A percentile compares a stretch with the other conserved stretches of the same genome.
Conservation (phyloP, 2,329 filamentous ascomycete species). For the Tolypocladium amazonense region DNA sequence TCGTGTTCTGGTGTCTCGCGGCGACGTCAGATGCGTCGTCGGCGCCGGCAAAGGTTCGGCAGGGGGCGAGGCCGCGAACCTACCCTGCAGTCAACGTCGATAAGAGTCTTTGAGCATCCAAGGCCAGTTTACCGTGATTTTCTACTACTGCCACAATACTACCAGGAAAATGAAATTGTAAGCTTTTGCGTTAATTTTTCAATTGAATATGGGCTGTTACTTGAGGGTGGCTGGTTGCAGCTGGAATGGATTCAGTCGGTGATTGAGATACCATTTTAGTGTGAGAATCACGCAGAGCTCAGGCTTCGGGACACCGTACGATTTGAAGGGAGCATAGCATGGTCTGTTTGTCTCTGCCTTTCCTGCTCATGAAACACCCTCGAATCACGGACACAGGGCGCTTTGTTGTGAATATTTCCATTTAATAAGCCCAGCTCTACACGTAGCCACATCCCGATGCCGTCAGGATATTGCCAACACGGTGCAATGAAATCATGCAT, state of each 20-base stretch:
- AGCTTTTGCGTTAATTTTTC: too few species aligned
- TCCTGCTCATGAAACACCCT: neutral
- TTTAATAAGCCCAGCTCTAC: neutral
- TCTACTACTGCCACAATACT: too few species aligned
- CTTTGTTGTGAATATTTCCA: neutral
- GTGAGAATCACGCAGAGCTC: too few species aligned
- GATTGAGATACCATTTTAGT: too few species aligned
- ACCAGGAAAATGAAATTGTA: too few species aligned
- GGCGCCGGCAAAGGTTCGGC: neutral
- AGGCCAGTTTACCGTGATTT: neutral
- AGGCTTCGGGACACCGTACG: too few species aligned
- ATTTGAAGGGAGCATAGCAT: neutral
- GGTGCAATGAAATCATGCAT: conserved; percentile 1
- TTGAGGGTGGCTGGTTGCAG: too few species aligned
- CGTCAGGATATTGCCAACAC: neutral
- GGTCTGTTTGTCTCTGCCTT: neutral
- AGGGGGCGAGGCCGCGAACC: neutral
- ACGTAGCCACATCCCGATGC: neutral
- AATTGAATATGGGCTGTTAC: neutral
- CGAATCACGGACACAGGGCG: neutral
- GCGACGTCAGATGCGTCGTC: neutral
- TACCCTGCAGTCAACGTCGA: neutral
- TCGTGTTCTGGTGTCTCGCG: neutral
- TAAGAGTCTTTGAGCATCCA: neutral
- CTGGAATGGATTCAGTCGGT: too few species aligned